Evolutionary conservation across 331 rosid genomes (phyloP).

Genomic region (Prunus yedoensis): DNA sequence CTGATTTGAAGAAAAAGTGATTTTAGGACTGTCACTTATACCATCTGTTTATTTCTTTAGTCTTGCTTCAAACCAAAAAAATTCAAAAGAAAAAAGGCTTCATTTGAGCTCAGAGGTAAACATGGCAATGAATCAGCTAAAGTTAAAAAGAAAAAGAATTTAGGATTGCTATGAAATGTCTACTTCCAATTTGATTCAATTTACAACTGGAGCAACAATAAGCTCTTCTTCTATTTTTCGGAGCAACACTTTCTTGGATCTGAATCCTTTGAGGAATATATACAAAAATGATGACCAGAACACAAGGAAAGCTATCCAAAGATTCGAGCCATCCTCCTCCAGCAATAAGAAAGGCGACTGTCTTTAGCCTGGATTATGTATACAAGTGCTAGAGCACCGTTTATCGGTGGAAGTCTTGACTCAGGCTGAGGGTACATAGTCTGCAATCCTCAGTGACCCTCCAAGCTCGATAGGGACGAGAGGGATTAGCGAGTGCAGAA

Average conservation of each 20-base stretch:
- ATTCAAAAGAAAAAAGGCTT: not conserved
- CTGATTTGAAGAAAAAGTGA: not conserved
- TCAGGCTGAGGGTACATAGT: constrained; percentile 28
- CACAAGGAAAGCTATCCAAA: not conserved
- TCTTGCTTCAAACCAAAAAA: too few relatives aligned
- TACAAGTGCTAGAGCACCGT: not conserved
- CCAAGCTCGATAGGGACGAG: constrained; percentile 79
- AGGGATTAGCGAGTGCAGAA: constrained; percentile 90
- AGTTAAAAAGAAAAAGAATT: not conserved
- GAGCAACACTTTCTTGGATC: constrained; percentile 2
- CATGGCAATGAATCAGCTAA: not conserved
- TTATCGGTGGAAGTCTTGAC: constrained; percentile 24
- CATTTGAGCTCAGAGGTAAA: not conserved
- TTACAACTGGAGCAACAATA: not conserved
- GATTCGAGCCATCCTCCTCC: not conserved
- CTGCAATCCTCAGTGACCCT: constrained; percentile 72
- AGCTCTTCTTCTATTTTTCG: not conserved
- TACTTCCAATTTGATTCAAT: constrained; percentile 7
- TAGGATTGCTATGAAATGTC: not conserved
- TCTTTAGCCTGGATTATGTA: not conserved
- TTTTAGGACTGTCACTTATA: not conserved
- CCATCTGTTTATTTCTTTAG: too few relatives aligned
- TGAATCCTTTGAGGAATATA: not conserved
- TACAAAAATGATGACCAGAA: not conserved
- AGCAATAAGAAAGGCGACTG: not conserved